These are phyloP conservation scores for Didymellaceae sp. DNA, from an alignment of 2,329 filamentous ascomycete genomes.

Conservation along the genomic window DNA sequence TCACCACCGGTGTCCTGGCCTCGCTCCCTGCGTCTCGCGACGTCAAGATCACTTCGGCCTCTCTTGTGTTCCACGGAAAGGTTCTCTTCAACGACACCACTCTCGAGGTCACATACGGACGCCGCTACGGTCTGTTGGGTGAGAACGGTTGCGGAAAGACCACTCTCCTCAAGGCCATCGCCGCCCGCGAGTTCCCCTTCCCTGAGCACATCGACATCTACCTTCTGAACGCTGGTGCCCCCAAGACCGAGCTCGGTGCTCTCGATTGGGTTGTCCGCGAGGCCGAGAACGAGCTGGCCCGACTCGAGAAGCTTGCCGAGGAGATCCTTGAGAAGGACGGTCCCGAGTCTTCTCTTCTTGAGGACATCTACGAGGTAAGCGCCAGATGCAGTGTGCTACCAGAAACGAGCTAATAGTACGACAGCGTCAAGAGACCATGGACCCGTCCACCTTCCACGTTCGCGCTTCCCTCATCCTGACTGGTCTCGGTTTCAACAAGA, in stretches of 20 bases:
- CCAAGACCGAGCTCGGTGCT: slow-evolving; percentile 84
- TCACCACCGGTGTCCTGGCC: slow-evolving; percentile 94
- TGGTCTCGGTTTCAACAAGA: slow-evolving; percentile 99
- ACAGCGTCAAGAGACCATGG: slow-evolving; percentile 98
- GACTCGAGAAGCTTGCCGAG: slow-evolving; percentile 87
- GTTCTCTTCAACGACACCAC: slow-evolving; percentile 94
- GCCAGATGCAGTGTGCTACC: background rate
- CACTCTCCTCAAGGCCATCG: slow-evolving; percentile 94
- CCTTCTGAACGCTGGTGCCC: slow-evolving; percentile 95
- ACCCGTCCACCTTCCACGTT: slow-evolving; percentile 94
- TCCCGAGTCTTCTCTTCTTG: slow-evolving; percentile 85
- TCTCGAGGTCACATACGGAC: slow-evolving; percentile 89
- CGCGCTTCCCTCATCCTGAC: slow-evolving; percentile 96
- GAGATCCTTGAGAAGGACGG: slow-evolving; percentile 90
- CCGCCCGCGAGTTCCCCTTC: slow-evolving; percentile 91
- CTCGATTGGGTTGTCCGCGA: slow-evolving; percentile 97
- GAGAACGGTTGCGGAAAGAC: slow-evolving; percentile 99
- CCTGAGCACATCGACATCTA: slow-evolving; percentile 98
- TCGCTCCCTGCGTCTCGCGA: slow-evolving; percentile 87
- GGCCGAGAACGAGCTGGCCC: slow-evolving; percentile 89
- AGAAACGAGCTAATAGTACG: slow-evolving; percentile 6
- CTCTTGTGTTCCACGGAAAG: slow-evolving; percentile 95
- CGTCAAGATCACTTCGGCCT: slow-evolving; percentile 94
- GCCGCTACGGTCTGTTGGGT: slow-evolving; percentile 91
- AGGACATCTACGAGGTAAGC: slow-evolving; percentile 94